A percentile compares a stretch with the other conserved stretches of the same genome.
Evolutionary conservation across 2,329 filamentous ascomycete species (phyloP).

Genomic region (Coleophoma eucalyptorum): DNA sequence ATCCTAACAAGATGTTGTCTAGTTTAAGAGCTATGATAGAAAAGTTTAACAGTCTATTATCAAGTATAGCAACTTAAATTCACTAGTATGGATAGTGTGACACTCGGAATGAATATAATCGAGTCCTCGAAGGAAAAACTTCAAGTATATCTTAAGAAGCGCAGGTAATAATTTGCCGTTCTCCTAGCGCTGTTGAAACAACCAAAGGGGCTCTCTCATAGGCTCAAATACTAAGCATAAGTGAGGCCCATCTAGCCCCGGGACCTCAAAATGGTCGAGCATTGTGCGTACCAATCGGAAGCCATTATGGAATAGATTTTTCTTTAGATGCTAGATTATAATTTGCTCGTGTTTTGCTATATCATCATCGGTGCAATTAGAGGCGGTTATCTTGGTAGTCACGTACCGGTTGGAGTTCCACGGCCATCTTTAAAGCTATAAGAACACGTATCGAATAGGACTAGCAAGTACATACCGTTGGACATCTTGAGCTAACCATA

Average conservation of each 20-base stretch:
- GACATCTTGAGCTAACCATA: conserved; percentile 34
- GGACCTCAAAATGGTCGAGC: conserved; percentile 7
- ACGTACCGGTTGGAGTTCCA: conserved; percentile 4
- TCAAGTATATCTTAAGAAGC: conserved; percentile 8
- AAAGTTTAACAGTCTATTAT: conserved; percentile 2
- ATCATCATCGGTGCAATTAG: conserved; percentile 2
- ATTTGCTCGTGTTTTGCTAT: conserved; percentile 4
- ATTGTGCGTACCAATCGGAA: conserved; percentile 8
- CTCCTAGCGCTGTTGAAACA: conserved; percentile 7
- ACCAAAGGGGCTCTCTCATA: conserved; percentile 9
- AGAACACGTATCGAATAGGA: conserved; percentile 1
- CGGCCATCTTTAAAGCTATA: conserved; percentile 1
- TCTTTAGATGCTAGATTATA: conserved; percentile 3
- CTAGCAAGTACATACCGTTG: conserved; percentile 7
- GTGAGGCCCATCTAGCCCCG: conserved; percentile 3
- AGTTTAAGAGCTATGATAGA: conserved; percentile 11
- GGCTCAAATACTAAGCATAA: conserved; percentile 11
- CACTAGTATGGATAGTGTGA: conserved; percentile 19
- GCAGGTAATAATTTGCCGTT: conserved; percentile 1
- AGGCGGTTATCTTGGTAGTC: conserved; percentile 9
- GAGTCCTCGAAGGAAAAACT: conserved; percentile 1
- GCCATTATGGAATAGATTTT: conserved; percentile 6
- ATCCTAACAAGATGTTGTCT: conserved; percentile 14
- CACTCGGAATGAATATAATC: conserved; percentile 13
- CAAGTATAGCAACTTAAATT: conserved; percentile 6